Evolutionary conservation across 768 basidiomycete species (phyloP), one percentile per base, ranked within the genome.

Genomic region (Kockovaella imperatae): DNA sequence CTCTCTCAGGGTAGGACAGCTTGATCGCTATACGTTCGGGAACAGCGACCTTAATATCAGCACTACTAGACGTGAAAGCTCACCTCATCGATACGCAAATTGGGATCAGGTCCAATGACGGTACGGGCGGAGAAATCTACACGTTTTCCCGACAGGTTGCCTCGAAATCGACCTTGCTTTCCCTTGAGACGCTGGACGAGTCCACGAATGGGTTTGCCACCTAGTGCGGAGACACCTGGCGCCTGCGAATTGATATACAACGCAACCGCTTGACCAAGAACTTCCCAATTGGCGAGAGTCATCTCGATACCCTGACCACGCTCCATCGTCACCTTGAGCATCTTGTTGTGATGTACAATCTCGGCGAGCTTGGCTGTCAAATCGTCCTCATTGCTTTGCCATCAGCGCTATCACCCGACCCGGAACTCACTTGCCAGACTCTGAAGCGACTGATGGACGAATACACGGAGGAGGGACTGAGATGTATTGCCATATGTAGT

Each of bases 71-170:
- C 21, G n/a, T 4, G n/a, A 6, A 28, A 45, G 50, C 65, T 42
- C 32, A 73, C 90, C 74, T 99, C 93, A 69, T 99, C 95, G 64
- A 99, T 95, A 42, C 88, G 83, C 55, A 99, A 74, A 67, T 97
- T 99, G n/a, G 95, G 95, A 71, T 99, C 95, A 1, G 95, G 95
- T 1, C 90, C 93, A 65, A 99, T 99, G 70, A 99, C 95, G 5
- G 95, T 99, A 60, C 95, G 85, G 4, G 83, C 93, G 0, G 91
- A 96, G 68, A 97, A 97, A 69, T 99, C 95, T 56, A 99, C 95
- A 70, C 95, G 89, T 72, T 99, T 99, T 54, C 95, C 95, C 0
- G 91, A 96, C 6, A 99, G 77, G 67, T 99, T 99, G 18, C 95
- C 95, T 68, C 95, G 80, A 74, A 99, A 97, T 39, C 95, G 90